These are phyloP conservation scores for Lipomyces japonicus DNA, from an alignment of 805 yeast genomes.

Conservation along the genomic window DNA sequence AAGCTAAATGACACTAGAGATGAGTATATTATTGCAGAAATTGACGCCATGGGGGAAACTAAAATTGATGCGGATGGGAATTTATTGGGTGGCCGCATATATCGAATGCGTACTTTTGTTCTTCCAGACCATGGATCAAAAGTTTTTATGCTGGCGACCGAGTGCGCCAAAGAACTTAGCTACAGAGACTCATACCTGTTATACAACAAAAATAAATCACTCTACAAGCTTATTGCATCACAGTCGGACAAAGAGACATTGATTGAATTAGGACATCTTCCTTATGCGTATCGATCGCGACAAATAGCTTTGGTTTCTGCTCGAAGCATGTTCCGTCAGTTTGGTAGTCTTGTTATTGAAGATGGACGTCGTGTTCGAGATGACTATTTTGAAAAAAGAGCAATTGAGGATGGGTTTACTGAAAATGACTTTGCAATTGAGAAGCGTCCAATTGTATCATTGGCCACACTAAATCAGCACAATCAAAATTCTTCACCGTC, in stretches of 20 bases:
- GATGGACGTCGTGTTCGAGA: constrained; percentile 50
- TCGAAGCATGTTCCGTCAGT: constrained; percentile 45
- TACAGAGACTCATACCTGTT: constrained; percentile 53
- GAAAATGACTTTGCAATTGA: constrained; percentile 45
- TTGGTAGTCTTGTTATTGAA: constrained; percentile 49
- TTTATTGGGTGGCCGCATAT: constrained; percentile 42
- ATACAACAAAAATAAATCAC: constrained; percentile 42
- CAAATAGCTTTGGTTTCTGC: constrained; percentile 43
- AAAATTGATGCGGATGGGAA: constrained; percentile 44
- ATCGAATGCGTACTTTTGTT: constrained; percentile 42
- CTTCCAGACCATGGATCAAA: constrained; percentile 41
- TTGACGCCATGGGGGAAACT: constrained; percentile 46
- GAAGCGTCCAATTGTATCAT: constrained; percentile 19
- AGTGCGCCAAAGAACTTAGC: constrained; percentile 43
- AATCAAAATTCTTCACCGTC: background rate
- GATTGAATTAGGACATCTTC: constrained; percentile 35
- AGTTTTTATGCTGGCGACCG: constrained; percentile 43
- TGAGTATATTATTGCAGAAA: constrained; percentile 36
- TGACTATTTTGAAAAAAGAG: constrained; percentile 54
- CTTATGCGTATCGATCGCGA: constrained; percentile 35
- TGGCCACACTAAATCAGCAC: background rate
- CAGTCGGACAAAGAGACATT: constrained; percentile 43
- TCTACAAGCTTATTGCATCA: constrained; percentile 40
- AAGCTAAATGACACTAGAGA: constrained; percentile 33
- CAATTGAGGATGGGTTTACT: constrained; percentile 44